A percentile compares a stretch with the other conserved stretches of the same genome.
These are phyloP conservation scores for Populus alba DNA, from an alignment of 345 rosid species.

Conservation along the genomic window DNA sequence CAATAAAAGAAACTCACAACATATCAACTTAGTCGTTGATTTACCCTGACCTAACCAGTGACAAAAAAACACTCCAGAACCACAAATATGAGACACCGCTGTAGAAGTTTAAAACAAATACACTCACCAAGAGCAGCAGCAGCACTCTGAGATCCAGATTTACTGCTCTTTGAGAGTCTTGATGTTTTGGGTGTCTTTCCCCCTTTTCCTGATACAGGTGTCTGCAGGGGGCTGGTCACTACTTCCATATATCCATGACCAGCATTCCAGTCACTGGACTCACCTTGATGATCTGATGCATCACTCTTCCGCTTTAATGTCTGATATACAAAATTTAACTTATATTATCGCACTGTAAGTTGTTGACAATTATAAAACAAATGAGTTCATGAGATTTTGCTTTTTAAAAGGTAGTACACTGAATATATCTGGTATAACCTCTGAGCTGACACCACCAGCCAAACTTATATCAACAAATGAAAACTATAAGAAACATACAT, in stretches of 20 bases:
- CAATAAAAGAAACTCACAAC: conserved; percentile 5
- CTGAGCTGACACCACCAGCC: conserved; percentile 1
- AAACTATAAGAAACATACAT: not conserved
- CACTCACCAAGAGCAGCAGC: conserved; percentile 63
- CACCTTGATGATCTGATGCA: conserved; percentile 47
- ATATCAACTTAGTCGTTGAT: not conserved
- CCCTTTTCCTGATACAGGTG: conserved; percentile 71
- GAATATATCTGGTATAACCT: not conserved
- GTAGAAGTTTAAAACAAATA: not conserved
- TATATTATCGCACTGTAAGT: conserved; percentile 12
- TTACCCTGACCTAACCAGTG: conserved; percentile 1
- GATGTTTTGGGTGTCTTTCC: conserved; percentile 65
- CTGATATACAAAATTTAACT: conserved; percentile 28
- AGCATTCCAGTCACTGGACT: conserved; percentile 47
- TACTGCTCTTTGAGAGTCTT: conserved; percentile 56
- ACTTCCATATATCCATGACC: conserved; percentile 49
- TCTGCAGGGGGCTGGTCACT: conserved; percentile 54
- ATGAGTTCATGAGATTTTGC: not conserved
- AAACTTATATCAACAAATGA: not conserved
- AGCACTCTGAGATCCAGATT: conserved; percentile 57
- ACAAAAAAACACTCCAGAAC: not conserved
- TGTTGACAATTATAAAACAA: not conserved
- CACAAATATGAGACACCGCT: not conserved
- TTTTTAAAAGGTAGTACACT: not conserved
- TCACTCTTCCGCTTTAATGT: conserved; percentile 81